Conservation (phyloP, 2,329 filamentous ascomycete genomes). For the Sporothrix phasma region DNA sequence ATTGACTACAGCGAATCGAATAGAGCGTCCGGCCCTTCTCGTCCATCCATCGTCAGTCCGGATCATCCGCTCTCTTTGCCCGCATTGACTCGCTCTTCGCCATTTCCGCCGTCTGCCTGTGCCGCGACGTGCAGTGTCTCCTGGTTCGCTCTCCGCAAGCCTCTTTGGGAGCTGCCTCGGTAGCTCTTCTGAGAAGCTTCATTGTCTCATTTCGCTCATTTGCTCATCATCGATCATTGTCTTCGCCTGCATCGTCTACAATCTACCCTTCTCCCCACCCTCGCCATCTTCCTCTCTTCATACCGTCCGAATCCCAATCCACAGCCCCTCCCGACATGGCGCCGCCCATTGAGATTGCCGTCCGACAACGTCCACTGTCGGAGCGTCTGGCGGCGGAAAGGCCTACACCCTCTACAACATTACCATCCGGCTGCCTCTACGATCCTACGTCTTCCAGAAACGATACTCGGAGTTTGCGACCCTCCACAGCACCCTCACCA, state of each 20-base stretch:
- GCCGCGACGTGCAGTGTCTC: neutral
- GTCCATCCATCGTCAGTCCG: neutral
- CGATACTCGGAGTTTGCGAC: constrained; percentile 71
- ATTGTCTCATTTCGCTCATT: neutral
- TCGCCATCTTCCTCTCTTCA: neutral
- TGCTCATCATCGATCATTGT: neutral
- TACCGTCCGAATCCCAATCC: neutral
- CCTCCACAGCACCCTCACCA: constrained; percentile 53
- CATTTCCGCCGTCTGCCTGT: neutral
- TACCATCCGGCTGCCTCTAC: constrained; percentile 63
- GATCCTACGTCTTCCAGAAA: constrained; percentile 66
- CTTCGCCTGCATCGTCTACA: neutral
- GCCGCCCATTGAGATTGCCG: constrained; percentile 56
- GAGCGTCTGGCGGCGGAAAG: constrained; percentile 43
- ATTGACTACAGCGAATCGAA: too few species aligned
- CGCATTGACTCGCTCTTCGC: neutral
- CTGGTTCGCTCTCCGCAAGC: neutral
- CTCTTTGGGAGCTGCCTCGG: too few species aligned
- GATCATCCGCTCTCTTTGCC: neutral
- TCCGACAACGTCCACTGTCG: constrained; percentile 51
- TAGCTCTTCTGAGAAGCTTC: too few species aligned
- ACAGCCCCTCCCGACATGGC: constrained; percentile 37
- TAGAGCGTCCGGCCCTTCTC: too few species aligned
- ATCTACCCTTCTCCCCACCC: neutral
- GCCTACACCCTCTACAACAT: constrained; percentile 72